A percentile compares a stretch with the other conserved stretches of the same genome.
Evolutionary conservation across 345 rosid genomes (phyloP).

Genomic region (Camelina neglecta): DNA sequence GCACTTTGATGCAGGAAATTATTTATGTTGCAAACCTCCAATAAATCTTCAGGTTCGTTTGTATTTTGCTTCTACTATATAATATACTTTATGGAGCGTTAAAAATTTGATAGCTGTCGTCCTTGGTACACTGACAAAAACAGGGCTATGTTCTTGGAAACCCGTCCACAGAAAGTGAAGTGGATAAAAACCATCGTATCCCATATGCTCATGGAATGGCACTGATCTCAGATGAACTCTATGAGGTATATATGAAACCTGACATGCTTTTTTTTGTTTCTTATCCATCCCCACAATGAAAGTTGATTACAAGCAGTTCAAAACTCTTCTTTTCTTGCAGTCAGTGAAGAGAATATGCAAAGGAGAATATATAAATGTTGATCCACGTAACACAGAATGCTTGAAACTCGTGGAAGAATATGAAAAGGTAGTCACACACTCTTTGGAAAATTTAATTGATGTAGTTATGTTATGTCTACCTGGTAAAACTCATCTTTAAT

Average conservation of each 20-base stretch:
- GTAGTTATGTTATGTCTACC: background rate
- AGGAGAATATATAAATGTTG: slow-evolving; percentile 32
- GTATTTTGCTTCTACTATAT: slow-evolving; percentile 3
- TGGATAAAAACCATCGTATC: slow-evolving; percentile 51
- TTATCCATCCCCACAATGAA: slow-evolving; percentile 3
- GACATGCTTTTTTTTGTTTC: background rate
- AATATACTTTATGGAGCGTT: background rate
- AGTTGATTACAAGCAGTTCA: background rate
- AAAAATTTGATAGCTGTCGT: background rate
- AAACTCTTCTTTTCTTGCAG: slow-evolving; percentile 11
- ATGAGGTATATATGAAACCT: slow-evolving; percentile 44
- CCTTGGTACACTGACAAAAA: slow-evolving; percentile 14
- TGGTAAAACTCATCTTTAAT: background rate
- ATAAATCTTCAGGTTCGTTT: slow-evolving; percentile 61
- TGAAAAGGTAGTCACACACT: slow-evolving; percentile 40
- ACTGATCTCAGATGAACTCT: slow-evolving; percentile 63
- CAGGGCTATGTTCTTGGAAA: slow-evolving; percentile 80
- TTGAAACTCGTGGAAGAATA: slow-evolving; percentile 31
- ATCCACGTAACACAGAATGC: slow-evolving; percentile 33
- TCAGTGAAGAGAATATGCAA: slow-evolving; percentile 38
- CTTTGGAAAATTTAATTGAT: slow-evolving; percentile 5
- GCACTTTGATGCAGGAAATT: slow-evolving; percentile 55
- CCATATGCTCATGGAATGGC: slow-evolving; percentile 57
- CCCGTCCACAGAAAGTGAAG: slow-evolving; percentile 41
- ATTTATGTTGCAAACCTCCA: slow-evolving; percentile 45